Evolutionary conservation across 163 green algal genomes (phyloP), one percentile per base, ranked within the genome.

Genomic region (Scenedesmus sp.): DNA sequence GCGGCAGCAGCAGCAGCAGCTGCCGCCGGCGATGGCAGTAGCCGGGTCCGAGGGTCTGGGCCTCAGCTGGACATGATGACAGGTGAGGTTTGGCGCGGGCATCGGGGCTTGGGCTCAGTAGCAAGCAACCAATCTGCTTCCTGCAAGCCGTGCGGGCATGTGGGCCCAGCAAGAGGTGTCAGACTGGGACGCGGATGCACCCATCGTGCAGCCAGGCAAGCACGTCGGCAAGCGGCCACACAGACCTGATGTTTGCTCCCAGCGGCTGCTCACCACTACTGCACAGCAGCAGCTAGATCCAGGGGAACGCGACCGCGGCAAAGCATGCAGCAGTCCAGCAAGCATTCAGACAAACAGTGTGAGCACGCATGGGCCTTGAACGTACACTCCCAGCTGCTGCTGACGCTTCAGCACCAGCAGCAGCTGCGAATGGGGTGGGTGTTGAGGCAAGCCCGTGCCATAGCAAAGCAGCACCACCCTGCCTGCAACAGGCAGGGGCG

Each of bases 11-110:
- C 68, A 51, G 90, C n/a, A 16, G 51, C 43, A 22, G 82, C 37
- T 13, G 82, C 68, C 40, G 89, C 46, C 37, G 83, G 35, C 24
- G 89, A 33, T 30, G 83, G 49, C n/a, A n/a, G n/a, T n/a, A n/a
- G n/a, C n/a, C n/a, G 13, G 81, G 40, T 10, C 35, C 83, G 18
- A 51, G 56, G 33, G 53, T 91, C 87, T 26, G 87, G 87, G 22
- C 87, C 87, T 6, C 87, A 91, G 56, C 44, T 91, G 40, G 87
- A 91, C 18, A 91, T 87, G 78, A 73, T 86, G 78, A 91, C 78
- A 78, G 85, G 85, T 90, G 73, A 53, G 73, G 73, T n/a, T 70
- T 61, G 12, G 51, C 1, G 24, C 6, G 46, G 46, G 46, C 13
- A 1, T 26, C 20, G n/a, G 51, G 51, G 51, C 51, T 61, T 61